phyloP scores from a whole-genome alignment of 495 filamentous ascomycete genomes.

The Penicillium pulvis region DNA sequence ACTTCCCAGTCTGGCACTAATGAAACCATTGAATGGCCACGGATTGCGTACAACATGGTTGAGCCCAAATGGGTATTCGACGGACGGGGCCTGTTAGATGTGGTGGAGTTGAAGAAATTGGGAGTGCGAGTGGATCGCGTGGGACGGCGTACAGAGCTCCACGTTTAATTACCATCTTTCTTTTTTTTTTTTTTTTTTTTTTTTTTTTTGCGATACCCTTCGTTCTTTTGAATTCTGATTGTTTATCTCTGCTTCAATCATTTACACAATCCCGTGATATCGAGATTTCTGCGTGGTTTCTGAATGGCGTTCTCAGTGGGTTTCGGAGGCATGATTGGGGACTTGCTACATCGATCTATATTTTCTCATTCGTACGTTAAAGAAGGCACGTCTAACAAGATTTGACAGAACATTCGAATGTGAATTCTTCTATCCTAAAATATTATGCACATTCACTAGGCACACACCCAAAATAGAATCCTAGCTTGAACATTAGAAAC shows the following conservation, averaged over 20 bases:
- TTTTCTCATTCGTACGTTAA: too few species aligned
- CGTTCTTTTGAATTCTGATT: not conserved
- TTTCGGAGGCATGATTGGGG: too few species aligned
- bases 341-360: too few species aligned
- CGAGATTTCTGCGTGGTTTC: not conserved
- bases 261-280: not conserved
- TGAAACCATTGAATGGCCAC: constrained; percentile 54
- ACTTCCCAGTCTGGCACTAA: constrained; percentile 18
- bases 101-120: constrained; percentile 52
- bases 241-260: not conserved
- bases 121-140: constrained; percentile 48
- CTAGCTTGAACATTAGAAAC: too few species aligned
- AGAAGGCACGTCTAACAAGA: too few species aligned
- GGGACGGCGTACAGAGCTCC: constrained; percentile 15
- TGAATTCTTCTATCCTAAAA: too few species aligned
- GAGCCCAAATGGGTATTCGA: constrained; percentile 74
- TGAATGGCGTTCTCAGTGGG: too few species aligned
- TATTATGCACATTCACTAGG: too few species aligned
- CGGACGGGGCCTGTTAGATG: constrained; percentile 64
- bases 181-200: not conserved
- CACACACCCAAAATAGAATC: too few species aligned
- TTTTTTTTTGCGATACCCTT: constrained; percentile 9
- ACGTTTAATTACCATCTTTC: not conserved
- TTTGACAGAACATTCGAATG: too few species aligned
- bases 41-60: constrained; percentile 56